These are phyloP conservation scores for Cladosporium cucumerinum DNA, from an alignment of 2,329 filamentous ascomycete genomes.

Conservation along the genomic window DNA sequence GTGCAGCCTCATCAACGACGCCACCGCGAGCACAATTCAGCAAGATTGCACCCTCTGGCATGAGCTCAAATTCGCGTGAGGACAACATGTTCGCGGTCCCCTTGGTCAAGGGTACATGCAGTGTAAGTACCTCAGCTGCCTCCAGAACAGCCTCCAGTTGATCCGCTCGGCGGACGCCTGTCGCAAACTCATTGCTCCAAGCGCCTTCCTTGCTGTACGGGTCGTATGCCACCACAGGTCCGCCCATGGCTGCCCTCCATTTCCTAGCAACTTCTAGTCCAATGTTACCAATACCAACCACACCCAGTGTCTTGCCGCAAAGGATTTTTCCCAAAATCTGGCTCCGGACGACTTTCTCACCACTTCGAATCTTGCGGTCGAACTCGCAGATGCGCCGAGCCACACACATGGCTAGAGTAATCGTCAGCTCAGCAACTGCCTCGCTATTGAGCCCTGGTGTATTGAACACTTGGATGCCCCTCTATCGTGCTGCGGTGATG, in stretches of 20 bases:
- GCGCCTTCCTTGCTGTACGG: conserved; percentile 30
- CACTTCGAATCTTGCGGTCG: conserved; percentile 24
- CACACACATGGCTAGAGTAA: conserved; percentile 34
- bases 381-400: conserved; percentile 33
- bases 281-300: conserved; percentile 41
- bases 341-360: conserved; percentile 28
- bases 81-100: conserved; percentile 34
- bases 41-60: conserved; percentile 33
- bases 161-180: conserved; percentile 18
- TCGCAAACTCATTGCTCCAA: conserved; percentile 22
- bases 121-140: conserved; percentile 34
- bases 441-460: conserved; percentile 45
- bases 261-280: conserved; percentile 36
- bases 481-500: conserved; percentile 41
- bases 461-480: conserved; percentile 47
- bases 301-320: conserved; percentile 35
- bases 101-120: conserved; percentile 35
- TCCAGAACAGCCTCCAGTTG: conserved; percentile 35
- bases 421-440: conserved; percentile 36
- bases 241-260: conserved; percentile 34
- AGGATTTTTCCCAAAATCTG: conserved; percentile 31
- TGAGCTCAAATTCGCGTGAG: conserved; percentile 25
- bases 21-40: conserved; percentile 36
- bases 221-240: conserved; percentile 36
- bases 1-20: conserved; percentile 33